A percentile compares a stretch with the other conserved stretches of the same genome.
phyloP scores from a whole-genome alignment of 1,284 basidiomycete species.

The Austroboletus niveus region DNA sequence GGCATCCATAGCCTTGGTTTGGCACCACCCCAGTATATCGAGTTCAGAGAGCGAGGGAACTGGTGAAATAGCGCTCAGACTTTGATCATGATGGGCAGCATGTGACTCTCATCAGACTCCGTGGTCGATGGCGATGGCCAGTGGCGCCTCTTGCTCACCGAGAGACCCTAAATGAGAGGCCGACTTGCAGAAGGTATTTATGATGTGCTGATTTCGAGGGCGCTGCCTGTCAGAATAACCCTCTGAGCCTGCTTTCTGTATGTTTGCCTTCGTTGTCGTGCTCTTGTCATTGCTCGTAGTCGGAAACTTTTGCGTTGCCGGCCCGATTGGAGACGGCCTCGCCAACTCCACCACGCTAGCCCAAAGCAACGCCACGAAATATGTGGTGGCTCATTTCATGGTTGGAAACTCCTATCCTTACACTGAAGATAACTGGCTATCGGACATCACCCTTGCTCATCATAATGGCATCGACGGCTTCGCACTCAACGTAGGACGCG shows the following conservation, averaged over 20 bases:
- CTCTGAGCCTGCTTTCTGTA: neutral
- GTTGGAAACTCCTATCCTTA: slow-evolving; percentile 70
- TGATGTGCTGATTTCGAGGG: neutral
- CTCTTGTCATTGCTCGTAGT: neutral
- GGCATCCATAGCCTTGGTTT: no score
- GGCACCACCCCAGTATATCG: no score
- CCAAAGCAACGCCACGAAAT: neutral
- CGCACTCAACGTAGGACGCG: slow-evolving; percentile 64
- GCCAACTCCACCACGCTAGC: neutral
- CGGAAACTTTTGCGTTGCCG: neutral
- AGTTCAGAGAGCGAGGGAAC: no score
- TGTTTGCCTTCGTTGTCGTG: neutral
- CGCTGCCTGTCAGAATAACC: no score
- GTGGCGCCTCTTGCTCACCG: no score
- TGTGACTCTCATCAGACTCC: no score
- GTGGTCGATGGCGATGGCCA: no score
- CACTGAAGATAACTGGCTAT: slow-evolving; percentile 52
- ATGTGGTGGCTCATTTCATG: slow-evolving; percentile 57
- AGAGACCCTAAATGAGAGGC: no score
- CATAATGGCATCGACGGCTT: slow-evolving; percentile 65
- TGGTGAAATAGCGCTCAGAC: no score
- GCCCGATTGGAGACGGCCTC: neutral
- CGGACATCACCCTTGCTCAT: slow-evolving; percentile 58
- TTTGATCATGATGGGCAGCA: no score
- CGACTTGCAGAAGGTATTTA: no score